Evolutionary conservation across 2,329 filamentous ascomycete genomes (phyloP), one percentile per base, ranked within the genome.

Genomic region (Xenoacremonium recifei): DNA sequence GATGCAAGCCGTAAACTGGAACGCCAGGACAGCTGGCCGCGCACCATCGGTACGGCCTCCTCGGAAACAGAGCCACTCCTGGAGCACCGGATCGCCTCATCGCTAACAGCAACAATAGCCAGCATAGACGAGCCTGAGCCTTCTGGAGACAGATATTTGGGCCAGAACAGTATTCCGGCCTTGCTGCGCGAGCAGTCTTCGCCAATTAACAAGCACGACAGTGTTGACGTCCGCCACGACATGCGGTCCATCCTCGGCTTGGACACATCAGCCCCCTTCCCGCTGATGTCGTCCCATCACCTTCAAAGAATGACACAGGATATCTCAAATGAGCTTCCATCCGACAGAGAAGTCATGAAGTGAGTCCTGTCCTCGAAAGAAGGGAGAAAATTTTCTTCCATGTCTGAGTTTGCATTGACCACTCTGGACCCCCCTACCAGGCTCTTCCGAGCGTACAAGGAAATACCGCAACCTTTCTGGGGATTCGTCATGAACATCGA

Each of bases 111-210:
- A 42, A 46, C 42, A 21, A 44, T 57, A 68, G 71, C 75, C 45
- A 63, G 58, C 36, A 56, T 71, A 36, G 73, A 76, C 43, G 79
- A 84, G 42, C 68, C 75, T 19, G 79, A 84, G 38, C 67, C 70
- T 39, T 75, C 79, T 44, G 69, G 72, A 36, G 76, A 80, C 35
- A 72, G 81, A 31, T 85, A 84, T 60, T 71, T 85, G 23, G 81
- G 81, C 20, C 79, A 84, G 56, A 85, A 85, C 61, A 84, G 80
- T 58, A 85, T 84, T 40, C 80, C 81, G 6, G 81, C 79, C n/a
- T 65, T 85, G 25, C 66, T 85, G 29, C 72, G 79, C 44, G 80
- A 84, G 55, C 80, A 83, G 56, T 73, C 76, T 3, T 73, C 75
- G 3, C 65, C 74, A 29, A 73, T 69, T 48, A 72, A 76, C 40